These are phyloP conservation scores for Tillandsia fasciculata DNA, from an alignment of 176 grass and related monocot species.

Conservation along the genomic window DNA sequence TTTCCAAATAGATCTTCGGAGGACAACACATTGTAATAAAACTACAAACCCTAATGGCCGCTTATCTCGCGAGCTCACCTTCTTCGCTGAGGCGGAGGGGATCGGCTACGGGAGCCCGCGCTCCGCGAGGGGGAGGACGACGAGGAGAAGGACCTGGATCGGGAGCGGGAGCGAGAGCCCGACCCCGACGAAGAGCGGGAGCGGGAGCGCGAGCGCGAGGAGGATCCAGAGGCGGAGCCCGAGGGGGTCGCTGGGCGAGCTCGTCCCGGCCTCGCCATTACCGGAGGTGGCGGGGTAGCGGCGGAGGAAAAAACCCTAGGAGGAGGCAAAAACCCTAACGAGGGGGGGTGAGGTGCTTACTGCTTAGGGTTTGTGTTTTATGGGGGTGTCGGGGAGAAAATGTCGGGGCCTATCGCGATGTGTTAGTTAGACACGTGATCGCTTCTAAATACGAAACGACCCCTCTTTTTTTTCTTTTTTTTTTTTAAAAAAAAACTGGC, in stretches of 20 bases:
- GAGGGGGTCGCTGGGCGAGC: slow-evolving; percentile 47
- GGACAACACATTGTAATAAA: background rate
- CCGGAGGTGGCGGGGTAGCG: slow-evolving; percentile 9
- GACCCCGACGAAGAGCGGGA: slow-evolving; percentile 46
- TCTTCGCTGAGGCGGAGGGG: slow-evolving; percentile 54
- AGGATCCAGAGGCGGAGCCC: slow-evolving; percentile 60
- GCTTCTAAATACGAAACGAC: too few relatives aligned
- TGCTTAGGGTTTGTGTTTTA: slow-evolving; percentile 42
- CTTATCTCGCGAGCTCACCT: slow-evolving; percentile 29
- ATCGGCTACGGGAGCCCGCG: slow-evolving; percentile 59
- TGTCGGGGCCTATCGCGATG: too few relatives aligned
- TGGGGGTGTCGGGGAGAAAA: background rate
- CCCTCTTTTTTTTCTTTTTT: too few relatives aligned
- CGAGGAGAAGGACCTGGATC: slow-evolving; percentile 40
- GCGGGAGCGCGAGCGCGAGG: slow-evolving; percentile 46
- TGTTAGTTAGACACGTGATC: too few relatives aligned
- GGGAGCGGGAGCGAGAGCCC: slow-evolving; percentile 51
- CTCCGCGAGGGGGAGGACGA: slow-evolving; percentile 54
- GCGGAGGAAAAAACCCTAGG: background rate
- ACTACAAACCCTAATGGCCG: background rate
- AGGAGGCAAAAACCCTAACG: background rate
- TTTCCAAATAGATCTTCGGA: background rate
- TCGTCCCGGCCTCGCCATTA: slow-evolving; percentile 70
- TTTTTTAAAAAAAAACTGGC: too few relatives aligned
- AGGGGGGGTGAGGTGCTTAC: background rate